Conservation (phyloP, 2,329 filamentous ascomycete genomes). For the Alternaria triticina region DNA sequence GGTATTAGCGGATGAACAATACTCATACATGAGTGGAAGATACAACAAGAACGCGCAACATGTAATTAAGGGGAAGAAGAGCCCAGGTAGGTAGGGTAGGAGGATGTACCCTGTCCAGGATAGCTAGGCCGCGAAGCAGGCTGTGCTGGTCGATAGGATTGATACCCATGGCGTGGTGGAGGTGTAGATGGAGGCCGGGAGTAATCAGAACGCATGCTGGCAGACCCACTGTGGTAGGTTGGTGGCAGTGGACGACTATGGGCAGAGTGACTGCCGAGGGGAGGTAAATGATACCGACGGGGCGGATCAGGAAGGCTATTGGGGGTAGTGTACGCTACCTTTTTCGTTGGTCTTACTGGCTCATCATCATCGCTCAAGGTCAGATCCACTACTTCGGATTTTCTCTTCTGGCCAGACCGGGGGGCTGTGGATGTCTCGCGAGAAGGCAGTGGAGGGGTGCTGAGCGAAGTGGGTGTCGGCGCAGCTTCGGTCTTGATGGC, state of each 20-base stretch:
- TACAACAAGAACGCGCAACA: constrained; percentile 17
- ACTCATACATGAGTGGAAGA: constrained; percentile 18
- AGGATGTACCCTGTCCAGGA: constrained; percentile 33
- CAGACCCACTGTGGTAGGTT: constrained; percentile 18
- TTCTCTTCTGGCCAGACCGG: constrained; percentile 51
- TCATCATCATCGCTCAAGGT: constrained; percentile 58
- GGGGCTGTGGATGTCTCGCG: constrained; percentile 48
- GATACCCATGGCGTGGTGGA: constrained; percentile 18
- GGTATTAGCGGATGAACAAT: constrained; percentile 30
- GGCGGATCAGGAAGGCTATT: constrained; percentile 43
- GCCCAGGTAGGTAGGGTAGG: constrained; percentile 35
- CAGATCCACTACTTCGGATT: constrained; percentile 57
- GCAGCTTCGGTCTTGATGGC: constrained; percentile 51
- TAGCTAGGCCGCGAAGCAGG: constrained; percentile 27
- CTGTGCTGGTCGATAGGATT: constrained; percentile 30
- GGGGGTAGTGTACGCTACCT: constrained; percentile 51
- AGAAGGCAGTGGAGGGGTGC: constrained; percentile 56
- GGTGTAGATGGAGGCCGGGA: constrained; percentile 32
- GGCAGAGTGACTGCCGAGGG: constrained; percentile 14
- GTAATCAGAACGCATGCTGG: constrained; percentile 23
- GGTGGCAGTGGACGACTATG: constrained; percentile 28
- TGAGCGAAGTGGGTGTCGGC: constrained; percentile 45
- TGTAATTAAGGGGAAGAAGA: constrained; percentile 31
- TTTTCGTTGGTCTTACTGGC: constrained; percentile 45
- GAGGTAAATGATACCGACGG: constrained; percentile 38